These are phyloP conservation scores for Skeletonema marinoi DNA, from an alignment of 108 stramenopile genomes.

Conservation along the genomic window DNA sequence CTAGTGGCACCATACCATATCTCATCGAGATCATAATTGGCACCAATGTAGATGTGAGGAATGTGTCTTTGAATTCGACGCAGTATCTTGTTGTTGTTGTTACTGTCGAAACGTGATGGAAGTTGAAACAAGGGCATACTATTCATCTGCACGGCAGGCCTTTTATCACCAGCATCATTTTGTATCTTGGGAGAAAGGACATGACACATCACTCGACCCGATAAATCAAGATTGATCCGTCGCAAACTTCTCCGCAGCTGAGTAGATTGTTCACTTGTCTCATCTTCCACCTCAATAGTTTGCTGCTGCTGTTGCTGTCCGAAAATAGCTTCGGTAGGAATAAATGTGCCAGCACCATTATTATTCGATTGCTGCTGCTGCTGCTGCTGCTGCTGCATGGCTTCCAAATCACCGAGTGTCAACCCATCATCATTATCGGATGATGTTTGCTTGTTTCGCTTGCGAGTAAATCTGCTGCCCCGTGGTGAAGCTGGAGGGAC, in stretches of 20 bases:
- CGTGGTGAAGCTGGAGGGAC: no score
- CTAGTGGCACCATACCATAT: slow-evolving; percentile 50
- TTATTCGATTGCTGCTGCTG: neutral
- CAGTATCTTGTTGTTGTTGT: neutral
- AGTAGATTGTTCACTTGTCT: neutral
- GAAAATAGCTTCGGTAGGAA: neutral
- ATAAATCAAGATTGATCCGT: slow-evolving; percentile 42
- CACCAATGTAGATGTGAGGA: slow-evolving; percentile 28
- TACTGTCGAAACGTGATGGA: neutral
- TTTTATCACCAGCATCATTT: neutral
- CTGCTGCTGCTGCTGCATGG: neutral
- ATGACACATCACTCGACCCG: slow-evolving; percentile 43
- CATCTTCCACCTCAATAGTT: neutral
- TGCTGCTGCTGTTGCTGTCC: neutral
- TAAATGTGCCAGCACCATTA: neutral
- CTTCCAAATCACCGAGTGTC: slow-evolving; percentile 25
- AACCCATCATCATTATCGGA: neutral
- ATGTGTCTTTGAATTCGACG: neutral
- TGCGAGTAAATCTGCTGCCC: no score
- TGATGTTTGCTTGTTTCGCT: no score
- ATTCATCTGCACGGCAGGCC: neutral
- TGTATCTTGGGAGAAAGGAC: slow-evolving; percentile 11
- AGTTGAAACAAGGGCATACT: slow-evolving; percentile 11
- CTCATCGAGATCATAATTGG: slow-evolving; percentile 44
- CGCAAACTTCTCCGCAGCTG: neutral